These are phyloP conservation scores for Mychonastes homosphaera DNA, from an alignment of 139 green algal genomes.

Conservation along the genomic window DNA sequence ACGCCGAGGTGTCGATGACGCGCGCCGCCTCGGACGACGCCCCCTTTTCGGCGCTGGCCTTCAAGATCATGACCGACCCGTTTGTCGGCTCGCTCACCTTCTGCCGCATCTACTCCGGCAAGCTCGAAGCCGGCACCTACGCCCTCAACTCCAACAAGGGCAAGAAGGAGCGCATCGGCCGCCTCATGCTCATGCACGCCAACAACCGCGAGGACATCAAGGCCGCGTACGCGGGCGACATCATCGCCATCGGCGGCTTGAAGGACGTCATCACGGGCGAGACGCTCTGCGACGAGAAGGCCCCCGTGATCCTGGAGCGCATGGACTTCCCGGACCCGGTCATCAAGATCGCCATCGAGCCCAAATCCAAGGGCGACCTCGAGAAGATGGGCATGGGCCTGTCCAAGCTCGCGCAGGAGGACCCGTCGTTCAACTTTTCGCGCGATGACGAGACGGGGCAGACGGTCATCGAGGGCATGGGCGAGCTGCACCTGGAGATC, in stretches of 20 bases:
- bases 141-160: conserved; percentile 84
- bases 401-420: conserved; percentile 95
- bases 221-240: conserved; percentile 63
- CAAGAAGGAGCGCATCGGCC: conserved; percentile 96
- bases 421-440: conserved; percentile 90
- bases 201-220: conserved; percentile 97
- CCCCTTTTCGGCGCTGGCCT: conserved; percentile 89
- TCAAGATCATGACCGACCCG: conserved; percentile 98
- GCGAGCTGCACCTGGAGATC: conserved; percentile 98
- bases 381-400: conserved; percentile 92
- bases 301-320: conserved; percentile 90
- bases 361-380: conserved; percentile 92
- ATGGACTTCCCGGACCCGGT: conserved; percentile 99
- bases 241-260: conserved; percentile 89
- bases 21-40: conserved; percentile 67
- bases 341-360: conserved; percentile 99
- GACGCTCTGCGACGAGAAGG: conserved; percentile 89
- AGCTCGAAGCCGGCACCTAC: conserved; percentile 72
- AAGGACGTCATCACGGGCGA: conserved; percentile 90
- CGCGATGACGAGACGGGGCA: conserved; percentile 95
- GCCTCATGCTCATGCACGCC: conserved; percentile 97
- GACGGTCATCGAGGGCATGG: conserved; percentile 97
- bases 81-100: conserved; percentile 96
- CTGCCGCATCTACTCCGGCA: conserved; percentile 79
- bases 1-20: conserved; percentile 60